A percentile compares a stretch with the other conserved stretches of the same genome.
Conservation (phyloP, 805 yeast genomes). For the Candida koratica region DNA sequence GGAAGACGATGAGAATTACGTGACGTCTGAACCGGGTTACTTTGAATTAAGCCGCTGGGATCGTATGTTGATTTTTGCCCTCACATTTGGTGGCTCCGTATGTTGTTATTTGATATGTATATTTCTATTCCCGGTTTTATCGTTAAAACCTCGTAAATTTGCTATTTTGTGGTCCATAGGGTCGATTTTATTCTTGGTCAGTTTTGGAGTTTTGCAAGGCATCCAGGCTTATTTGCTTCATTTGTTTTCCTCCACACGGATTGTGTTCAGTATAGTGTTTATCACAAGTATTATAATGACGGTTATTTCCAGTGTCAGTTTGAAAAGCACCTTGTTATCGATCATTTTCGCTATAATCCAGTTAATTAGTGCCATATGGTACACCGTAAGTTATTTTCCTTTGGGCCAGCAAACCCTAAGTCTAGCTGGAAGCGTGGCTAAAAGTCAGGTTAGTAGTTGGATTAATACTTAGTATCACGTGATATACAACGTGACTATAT, state of each 20-base stretch:
- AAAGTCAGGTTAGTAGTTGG: conserved; percentile 44
- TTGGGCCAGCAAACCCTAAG: conserved; percentile 43
- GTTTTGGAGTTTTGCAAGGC: conserved; percentile 46
- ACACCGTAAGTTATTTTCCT: conserved; percentile 47
- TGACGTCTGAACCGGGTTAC: conserved; percentile 42
- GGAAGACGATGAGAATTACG: conserved; percentile 41
- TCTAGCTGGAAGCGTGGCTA: conserved; percentile 40
- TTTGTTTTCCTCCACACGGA: conserved; percentile 39
- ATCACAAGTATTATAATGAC: conserved; percentile 39
- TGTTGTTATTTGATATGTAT: conserved; percentile 42
- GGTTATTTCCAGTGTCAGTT: conserved; percentile 32
- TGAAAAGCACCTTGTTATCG: conserved; percentile 36
- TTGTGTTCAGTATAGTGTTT: conserved; percentile 37
- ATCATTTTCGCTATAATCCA: conserved; percentile 41
- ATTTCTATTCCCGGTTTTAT: conserved; percentile 40
- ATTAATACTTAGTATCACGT: too few species aligned
- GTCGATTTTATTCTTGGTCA: conserved; percentile 41
- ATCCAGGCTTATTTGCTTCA: conserved; percentile 38
- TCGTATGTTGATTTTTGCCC: conserved; percentile 42
- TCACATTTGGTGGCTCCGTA: conserved; percentile 41
- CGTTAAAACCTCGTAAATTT: conserved; percentile 42
- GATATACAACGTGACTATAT: neutral
- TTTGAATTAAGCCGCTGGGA: conserved; percentile 45
- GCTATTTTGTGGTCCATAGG: conserved; percentile 48
- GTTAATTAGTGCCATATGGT: conserved; percentile 40